Conservation (phyloP, 495 filamentous ascomycete species). For the Aspergillus leporis region DNA sequence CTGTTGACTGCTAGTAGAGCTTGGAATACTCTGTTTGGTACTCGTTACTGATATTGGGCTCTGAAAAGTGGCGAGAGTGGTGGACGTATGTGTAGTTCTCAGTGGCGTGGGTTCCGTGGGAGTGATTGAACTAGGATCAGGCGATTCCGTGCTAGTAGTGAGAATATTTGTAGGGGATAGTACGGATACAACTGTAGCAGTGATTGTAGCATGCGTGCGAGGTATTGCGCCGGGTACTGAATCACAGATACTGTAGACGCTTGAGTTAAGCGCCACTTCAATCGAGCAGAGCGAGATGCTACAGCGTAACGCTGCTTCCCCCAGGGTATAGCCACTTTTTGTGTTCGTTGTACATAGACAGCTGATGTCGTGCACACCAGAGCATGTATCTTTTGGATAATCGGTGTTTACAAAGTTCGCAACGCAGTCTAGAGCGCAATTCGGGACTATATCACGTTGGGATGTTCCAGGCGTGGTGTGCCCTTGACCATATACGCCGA, state of each 20-base stretch:
- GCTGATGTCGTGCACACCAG: conserved; percentile 48
- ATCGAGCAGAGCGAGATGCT: conserved; percentile 47
- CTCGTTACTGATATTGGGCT: conserved; percentile 14
- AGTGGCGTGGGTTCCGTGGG: conserved; percentile 13
- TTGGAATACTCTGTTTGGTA: conserved; percentile 5
- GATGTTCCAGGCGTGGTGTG: conserved; percentile 21
- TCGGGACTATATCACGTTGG: conserved; percentile 51
- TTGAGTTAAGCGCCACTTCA: conserved; percentile 24
- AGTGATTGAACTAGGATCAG: conserved; percentile 10
- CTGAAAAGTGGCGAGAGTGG: conserved; percentile 16
- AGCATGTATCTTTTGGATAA: conserved; percentile 53
- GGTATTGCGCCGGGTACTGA: conserved; percentile 51
- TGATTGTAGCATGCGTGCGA: conserved; percentile 61
- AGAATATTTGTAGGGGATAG: conserved; percentile 23
- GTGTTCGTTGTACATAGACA: conserved; percentile 65
- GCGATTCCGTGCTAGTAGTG: conserved; percentile 10
- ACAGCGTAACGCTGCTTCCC: conserved; percentile 67
- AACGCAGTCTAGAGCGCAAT: conserved; percentile 64
- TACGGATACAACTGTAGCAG: conserved; percentile 53
- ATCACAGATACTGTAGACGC: conserved; percentile 60
- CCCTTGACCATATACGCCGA: conserved; percentile 15
- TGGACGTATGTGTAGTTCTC: conserved; percentile 8
- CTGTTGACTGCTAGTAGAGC: conserved; percentile 7
- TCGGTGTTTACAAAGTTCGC: conserved; percentile 59
- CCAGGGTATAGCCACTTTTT: conserved; percentile 64